A percentile compares a stretch with the other conserved stretches of the same genome.
Evolutionary conservation across 1,284 basidiomycete species (phyloP).

Genomic region (Sphaerobolus stellatus): DNA sequence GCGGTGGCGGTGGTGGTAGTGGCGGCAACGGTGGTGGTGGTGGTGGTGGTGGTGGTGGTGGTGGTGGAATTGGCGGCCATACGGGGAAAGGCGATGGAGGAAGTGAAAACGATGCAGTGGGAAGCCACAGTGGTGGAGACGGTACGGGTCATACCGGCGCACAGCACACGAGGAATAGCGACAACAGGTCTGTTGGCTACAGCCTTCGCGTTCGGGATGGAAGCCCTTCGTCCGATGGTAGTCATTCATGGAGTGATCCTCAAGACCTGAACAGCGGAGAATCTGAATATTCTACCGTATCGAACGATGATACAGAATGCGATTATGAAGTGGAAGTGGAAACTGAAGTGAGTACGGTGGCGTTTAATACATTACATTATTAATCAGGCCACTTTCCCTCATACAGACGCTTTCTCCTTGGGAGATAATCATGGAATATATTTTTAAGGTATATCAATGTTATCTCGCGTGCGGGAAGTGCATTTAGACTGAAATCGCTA

Average conservation of each 20-base stretch:
- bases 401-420: background rate
- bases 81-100: conserved; percentile 38
- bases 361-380: background rate
- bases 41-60: conserved; percentile 38
- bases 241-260: no score
- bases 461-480: background rate
- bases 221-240: no score
- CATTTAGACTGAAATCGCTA: background rate
- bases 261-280: conserved; percentile 24
- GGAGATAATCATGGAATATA: background rate
- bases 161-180: conserved; percentile 27
- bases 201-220: conserved; percentile 36
- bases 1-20: conserved; percentile 23
- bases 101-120: conserved; percentile 47
- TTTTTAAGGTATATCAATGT: background rate
- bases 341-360: background rate
- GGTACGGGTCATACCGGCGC: conserved; percentile 20
- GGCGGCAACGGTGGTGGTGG: background rate
- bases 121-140: conserved; percentile 49
- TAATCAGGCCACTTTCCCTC: background rate
- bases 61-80: conserved; percentile 44
- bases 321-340: background rate
- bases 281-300: conserved; percentile 23
- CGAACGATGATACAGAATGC: conserved; percentile 26
- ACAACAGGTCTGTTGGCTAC: conserved; percentile 42